Evolutionary conservation across 139 green algal genomes (phyloP).

Genomic region (Medakamo hakoo): DNA sequence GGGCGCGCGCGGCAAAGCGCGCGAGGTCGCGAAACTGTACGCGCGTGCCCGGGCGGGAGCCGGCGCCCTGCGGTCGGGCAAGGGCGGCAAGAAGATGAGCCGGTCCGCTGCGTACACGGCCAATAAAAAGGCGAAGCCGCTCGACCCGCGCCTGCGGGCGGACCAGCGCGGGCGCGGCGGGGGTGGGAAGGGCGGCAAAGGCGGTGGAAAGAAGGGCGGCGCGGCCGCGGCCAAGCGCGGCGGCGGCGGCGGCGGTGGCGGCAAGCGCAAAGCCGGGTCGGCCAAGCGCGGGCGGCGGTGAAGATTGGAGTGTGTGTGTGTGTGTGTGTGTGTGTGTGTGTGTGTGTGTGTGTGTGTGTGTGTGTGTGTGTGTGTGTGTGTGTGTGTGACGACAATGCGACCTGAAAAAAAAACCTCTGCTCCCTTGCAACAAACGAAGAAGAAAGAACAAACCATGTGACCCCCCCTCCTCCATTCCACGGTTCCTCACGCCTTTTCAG

Average conservation of each 20-base stretch:
- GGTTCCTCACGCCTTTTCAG: no score
- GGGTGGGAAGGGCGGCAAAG: conserved; percentile 15
- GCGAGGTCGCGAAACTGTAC: conserved; percentile 64
- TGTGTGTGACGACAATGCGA: background rate
- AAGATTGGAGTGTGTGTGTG: background rate
- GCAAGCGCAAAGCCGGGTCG: no score
- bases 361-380: background rate
- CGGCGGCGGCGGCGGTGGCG: no score
- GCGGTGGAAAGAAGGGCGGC: conserved; percentile 17
- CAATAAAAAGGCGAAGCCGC: conserved; percentile 17
- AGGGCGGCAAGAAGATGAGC: conserved; percentile 11
- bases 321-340: background rate
- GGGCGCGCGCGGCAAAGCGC: conserved; percentile 34
- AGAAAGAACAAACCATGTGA: no score
- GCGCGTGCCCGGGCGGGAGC: conserved; percentile 27
- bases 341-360: background rate
- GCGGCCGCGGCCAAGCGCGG: conserved; percentile 10
- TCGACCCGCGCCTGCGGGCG: conserved; percentile 42
- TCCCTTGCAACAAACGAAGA: background rate
- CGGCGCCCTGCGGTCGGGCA: background rate
- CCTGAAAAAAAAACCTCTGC: background rate
- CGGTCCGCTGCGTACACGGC: conserved; percentile 5
- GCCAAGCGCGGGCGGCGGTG: conserved; percentile 2
- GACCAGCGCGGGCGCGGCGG: conserved; percentile 37
- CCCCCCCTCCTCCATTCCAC: no score